Evolutionary conservation across 1,284 basidiomycete genomes (phyloP), one percentile per base, ranked within the genome.

Genomic region (Golubevia sp.): DNA sequence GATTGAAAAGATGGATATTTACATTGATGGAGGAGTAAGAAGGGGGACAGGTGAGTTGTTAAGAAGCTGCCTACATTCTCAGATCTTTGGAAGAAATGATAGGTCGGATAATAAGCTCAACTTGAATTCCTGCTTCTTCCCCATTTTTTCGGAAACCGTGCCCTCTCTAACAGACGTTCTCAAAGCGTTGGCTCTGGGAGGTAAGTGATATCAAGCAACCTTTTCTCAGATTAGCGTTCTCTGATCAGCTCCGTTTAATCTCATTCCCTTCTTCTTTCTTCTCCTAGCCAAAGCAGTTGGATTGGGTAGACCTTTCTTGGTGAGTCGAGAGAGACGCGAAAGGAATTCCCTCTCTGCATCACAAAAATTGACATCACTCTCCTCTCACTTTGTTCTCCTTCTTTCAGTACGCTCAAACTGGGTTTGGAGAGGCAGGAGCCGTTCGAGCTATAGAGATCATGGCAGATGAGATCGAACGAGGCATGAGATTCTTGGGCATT

Each of bases 181-280:
- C 59, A 97, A 97, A 84, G 93, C 94, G 0, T 85, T 97, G 1
- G 95, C 93, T 71, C 86, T 97, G 25, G 95, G 94, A 48, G 70
- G 74, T 18, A 11, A 44, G 38, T 44, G 11, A 44, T 18, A n/a
- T n/a, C n/a, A n/a, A n/a, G n/a, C n/a, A n/a, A n/a, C n/a, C n/a
- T n/a, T n/a, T n/a, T n/a, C n/a, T n/a, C n/a, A n/a, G n/a, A n/a
- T n/a, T n/a, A n/a, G n/a, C n/a, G n/a, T n/a, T n/a, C n/a, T n/a
- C n/a, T n/a, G n/a, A n/a, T n/a, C n/a, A n/a, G n/a, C n/a, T n/a
- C n/a, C n/a, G n/a, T n/a, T n/a, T n/a, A n/a, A n/a, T n/a, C n/a
- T n/a, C n/a, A n/a, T n/a, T n/a, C n/a, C n/a, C n/a, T n/a, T 18
- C 38, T 44, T 18, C 11, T 13, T 18, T 30, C 27, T 8, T 30